Conservation (phyloP, 768 basidiomycete species). For the Chlorophyllum brunneum region DNA sequence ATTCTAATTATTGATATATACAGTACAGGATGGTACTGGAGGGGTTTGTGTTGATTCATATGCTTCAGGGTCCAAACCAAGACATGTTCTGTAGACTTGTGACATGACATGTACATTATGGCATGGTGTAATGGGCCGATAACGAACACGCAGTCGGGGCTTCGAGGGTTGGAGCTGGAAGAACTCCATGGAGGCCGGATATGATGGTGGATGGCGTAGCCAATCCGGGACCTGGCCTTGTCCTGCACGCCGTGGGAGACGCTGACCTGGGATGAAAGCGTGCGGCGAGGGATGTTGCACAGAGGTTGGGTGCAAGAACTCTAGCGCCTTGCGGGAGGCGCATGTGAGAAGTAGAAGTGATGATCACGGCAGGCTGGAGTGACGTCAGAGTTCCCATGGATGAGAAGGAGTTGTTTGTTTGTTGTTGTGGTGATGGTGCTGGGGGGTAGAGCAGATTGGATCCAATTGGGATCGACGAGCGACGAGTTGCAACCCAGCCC, state of each 20-base stretch:
- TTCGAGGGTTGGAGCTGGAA: not conserved
- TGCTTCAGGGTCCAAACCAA: not conserved
- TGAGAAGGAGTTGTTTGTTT: conserved; percentile 3
- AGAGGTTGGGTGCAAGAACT: too few relatives aligned
- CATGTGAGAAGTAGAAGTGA: not conserved
- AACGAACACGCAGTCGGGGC: too few relatives aligned
- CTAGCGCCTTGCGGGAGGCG: too few relatives aligned
- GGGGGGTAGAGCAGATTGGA: conserved; percentile 11
- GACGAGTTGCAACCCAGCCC: conserved; percentile 12
- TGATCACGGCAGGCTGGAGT: conserved; percentile 12
- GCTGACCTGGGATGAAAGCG: not conserved
- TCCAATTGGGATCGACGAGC: conserved; percentile 12
- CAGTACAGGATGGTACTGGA: too few relatives aligned
- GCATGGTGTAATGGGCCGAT: not conserved
- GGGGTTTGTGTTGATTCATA: too few relatives aligned
- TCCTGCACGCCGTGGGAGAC: too few relatives aligned
- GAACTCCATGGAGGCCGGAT: conserved; percentile 1
- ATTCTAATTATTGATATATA: conserved; percentile 4
- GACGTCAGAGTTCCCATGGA: conserved; percentile 32
- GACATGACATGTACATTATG: not conserved
- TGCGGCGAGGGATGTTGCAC: too few relatives aligned
- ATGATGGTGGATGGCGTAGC: not conserved
- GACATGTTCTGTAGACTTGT: too few relatives aligned
- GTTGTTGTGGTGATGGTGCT: conserved; percentile 7
- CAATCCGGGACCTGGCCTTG: not conserved